Base-by-base conservation (phyloP, 1,284 basidiomycete genomes). In the Rhodotorula sp. region DNA sequence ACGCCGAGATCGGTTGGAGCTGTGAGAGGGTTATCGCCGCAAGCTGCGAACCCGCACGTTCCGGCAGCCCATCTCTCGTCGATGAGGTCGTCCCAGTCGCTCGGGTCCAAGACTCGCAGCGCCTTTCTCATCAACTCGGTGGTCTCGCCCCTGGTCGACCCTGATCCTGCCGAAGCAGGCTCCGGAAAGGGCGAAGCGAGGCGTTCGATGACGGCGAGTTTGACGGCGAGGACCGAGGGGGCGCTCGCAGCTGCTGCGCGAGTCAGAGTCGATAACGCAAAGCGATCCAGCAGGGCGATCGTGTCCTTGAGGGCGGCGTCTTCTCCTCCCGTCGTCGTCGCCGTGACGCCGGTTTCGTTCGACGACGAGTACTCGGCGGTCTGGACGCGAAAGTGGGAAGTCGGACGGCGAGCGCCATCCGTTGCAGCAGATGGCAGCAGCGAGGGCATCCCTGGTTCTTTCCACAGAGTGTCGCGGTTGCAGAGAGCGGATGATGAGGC, bases 11-110 rank as follows among this genome's bases (percentile, higher is more conserved):
- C 14, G 31, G 14, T n/a, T 3, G n/a, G 12, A 55, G 28, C 12
- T 14, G 26, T 8, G 34, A 34, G 14, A 26, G 26, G 54, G 14
- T 28, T 26, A 26, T 60, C 26, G 23, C n/a, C 58, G 50, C 72
- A 74, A 5, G 59, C 64, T 1, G 72, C 48, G 55, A 71, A 74
- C 38, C 68, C 63, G 48, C 70, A 72, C 12, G 63, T 28, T 14
- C 52, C 56, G 15, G 63, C 68, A 26, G 63, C 49, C 26, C 70
- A 68, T 6, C 73, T 59, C 56, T 74, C 73, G 34, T 52, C 73
- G 34, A 70, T 23, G 10, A 74, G 56, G 59, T 74, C 73, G 28
- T 52, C 56, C 62, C 63, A 74, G 1, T 18, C 47, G 1, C 50
- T 14, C 28, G 34, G 23, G 60, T 66, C 64, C 34, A 74, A 60